phyloP scores from a whole-genome alignment of 768 basidiomycete species.

The Pleurotus eryngii region DNA sequence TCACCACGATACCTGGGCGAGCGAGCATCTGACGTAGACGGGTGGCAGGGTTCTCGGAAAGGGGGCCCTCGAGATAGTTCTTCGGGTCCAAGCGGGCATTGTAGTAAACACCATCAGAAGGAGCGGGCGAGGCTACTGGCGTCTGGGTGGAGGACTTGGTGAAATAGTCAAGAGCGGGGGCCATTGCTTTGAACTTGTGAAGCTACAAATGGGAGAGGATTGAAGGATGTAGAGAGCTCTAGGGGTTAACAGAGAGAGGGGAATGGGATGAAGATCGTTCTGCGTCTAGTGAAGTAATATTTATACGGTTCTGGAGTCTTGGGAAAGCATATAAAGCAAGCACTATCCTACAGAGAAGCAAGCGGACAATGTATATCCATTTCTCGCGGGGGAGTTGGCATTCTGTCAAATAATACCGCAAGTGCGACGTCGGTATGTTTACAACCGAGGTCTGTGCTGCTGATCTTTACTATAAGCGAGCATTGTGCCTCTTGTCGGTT shows the following conservation, averaged over 20 bases:
- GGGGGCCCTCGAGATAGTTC: conserved; percentile 14
- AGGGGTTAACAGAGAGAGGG: background rate
- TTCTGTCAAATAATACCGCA: background rate
- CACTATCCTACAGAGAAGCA: background rate
- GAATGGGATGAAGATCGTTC: background rate
- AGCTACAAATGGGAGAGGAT: background rate
- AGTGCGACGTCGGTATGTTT: background rate
- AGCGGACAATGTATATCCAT: background rate
- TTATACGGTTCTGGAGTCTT: background rate
- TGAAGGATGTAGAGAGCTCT: background rate
- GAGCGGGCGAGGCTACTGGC: conserved; percentile 1
- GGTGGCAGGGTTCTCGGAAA: conserved; percentile 7
- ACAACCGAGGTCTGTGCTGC: background rate
- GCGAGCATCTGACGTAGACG: conserved; percentile 22
- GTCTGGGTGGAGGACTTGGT: background rate
- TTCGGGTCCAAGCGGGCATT: conserved; percentile 66
- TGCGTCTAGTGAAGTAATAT: background rate
- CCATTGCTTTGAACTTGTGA: background rate
- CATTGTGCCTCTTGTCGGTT: background rate
- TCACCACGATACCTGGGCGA: conserved; percentile 71
- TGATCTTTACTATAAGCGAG: background rate
- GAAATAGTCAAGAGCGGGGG: background rate
- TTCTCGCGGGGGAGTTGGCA: background rate
- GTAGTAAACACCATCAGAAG: conserved; percentile 37
- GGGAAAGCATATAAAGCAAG: background rate